phyloP scores from a whole-genome alignment of 345 rosid genomes.

The Sisymbrium altissimum region DNA sequence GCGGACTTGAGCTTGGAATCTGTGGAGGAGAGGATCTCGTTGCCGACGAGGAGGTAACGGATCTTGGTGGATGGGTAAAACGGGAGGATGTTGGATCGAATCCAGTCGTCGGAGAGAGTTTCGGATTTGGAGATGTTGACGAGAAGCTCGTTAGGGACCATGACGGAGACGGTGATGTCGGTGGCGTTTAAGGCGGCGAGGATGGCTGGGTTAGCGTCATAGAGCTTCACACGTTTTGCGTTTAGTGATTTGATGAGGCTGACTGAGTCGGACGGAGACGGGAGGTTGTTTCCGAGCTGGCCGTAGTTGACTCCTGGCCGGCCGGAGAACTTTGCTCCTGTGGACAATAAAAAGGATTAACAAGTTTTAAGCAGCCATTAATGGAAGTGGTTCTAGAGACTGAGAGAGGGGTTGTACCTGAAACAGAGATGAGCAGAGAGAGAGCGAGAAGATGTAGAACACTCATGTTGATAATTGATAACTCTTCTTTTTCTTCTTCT shows the following conservation, averaged over 20 bases:
- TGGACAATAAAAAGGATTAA: not conserved
- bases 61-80: conserved; percentile 59
- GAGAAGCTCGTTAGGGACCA: conserved; percentile 66
- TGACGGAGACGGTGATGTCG: conserved; percentile 56
- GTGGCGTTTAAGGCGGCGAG: conserved; percentile 51
- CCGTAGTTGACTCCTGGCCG: conserved; percentile 77
- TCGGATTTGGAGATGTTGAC: conserved; percentile 44
- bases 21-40: conserved; percentile 59
- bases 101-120: conserved; percentile 60
- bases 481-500: not conserved
- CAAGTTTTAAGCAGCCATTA: not conserved
- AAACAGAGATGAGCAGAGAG: conserved; percentile 35
- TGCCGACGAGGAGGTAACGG: conserved; percentile 85
- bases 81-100: conserved; percentile 49
- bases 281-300: conserved; percentile 72
- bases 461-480: conserved; percentile 21
- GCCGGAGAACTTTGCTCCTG: conserved; percentile 54
- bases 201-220: conserved; percentile 65
- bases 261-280: conserved; percentile 45
- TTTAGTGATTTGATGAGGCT: conserved; percentile 50
- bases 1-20: conserved; percentile 40
- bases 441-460: conserved; percentile 31
- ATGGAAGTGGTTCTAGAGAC: not conserved
- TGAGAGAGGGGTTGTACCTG: conserved; percentile 26
- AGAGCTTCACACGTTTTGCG: conserved; percentile 64